Percentiles rank a stretch among this genome's conserved stretches.
Conservation (phyloP, 208 protist genomes). For the Zelonia costaricensis region DNA sequence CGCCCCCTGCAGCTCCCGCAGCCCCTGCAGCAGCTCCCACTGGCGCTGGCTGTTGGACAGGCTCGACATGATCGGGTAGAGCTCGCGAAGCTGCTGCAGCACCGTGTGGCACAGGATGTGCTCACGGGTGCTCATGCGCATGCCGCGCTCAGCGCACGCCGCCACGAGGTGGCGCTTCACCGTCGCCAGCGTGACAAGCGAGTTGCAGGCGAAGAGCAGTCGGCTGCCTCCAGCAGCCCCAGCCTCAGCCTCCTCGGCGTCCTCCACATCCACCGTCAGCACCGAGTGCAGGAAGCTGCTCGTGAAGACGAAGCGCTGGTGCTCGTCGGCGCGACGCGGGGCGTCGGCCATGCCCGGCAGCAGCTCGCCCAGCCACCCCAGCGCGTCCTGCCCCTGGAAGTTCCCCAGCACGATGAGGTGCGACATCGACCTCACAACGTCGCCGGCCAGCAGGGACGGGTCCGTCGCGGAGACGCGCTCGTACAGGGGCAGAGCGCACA, state of each 20-base stretch:
- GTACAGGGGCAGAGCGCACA: slow-evolving; percentile 72
- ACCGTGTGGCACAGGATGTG: slow-evolving; percentile 46
- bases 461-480: slow-evolving; percentile 43
- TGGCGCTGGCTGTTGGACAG: slow-evolving; percentile 35
- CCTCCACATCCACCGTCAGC: slow-evolving; percentile 41
- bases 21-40: slow-evolving; percentile 51
- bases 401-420: slow-evolving; percentile 44
- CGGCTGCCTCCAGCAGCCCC: no score
- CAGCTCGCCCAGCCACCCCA: slow-evolving; percentile 63
- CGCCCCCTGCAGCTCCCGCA: slow-evolving; percentile 63
- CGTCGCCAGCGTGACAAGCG: slow-evolving; percentile 44
- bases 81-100: slow-evolving; percentile 34
- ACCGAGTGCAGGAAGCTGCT: slow-evolving; percentile 53
- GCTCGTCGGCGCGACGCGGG: slow-evolving; percentile 29
- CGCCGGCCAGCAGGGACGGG: slow-evolving; percentile 21
- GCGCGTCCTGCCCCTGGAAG: slow-evolving; percentile 50
- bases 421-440: slow-evolving; percentile 41
- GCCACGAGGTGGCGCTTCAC: slow-evolving; percentile 34
- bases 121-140: slow-evolving; percentile 36
- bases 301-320: slow-evolving; percentile 45
- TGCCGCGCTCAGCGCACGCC: slow-evolving; percentile 27
- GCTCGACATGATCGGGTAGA: slow-evolving; percentile 48
- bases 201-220: slow-evolving; percentile 53
- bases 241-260: slow-evolving; percentile 16
- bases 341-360: slow-evolving; percentile 58